Evolutionary conservation across 2,329 filamentous ascomycete species (phyloP), one percentile per base, ranked within the genome.

Genomic region (Xylariaceae sp.): DNA sequence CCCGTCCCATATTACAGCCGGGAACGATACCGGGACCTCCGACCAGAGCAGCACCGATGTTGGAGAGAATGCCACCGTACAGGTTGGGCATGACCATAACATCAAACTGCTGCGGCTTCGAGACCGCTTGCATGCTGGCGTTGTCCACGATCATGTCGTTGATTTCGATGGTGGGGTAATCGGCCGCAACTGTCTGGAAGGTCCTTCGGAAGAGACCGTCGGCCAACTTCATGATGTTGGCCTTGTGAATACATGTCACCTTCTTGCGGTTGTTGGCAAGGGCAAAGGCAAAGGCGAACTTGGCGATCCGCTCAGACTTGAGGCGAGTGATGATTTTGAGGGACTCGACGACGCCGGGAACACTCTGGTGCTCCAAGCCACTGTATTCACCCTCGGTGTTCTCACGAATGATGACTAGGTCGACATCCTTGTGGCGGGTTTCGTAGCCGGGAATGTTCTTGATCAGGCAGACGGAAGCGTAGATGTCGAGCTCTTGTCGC

Each of bases 101-200:
- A 74, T 99, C 94, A 72, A 99, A 99, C 77, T 99, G 94, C 79
- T 97, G 94, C 59, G 94, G 94, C 64, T 85, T 83, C 64, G 89
- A 92, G 65, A 99, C 94, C 72, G 91, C 95, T 81, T 99, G 94
- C 94, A 99, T 99, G 70, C 89, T 95, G 69, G 94, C 94, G 76
- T 99, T 99, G 80, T 99, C 94, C 76, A 99, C 94, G 74, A 99
- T 99, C 92, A 99, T 96, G 79, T 99, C 94, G 80, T 95, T 95
- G 71, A 87, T 87, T 80, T 96, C 89, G 66, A 99, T 82, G 60
- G 89, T 95, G 56, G 94, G 92, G 80, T 94, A 99, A 74, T 96
- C 90, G 80, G 95, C 88, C 63, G 91, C 89, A 65, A 94, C 86
- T 69, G 86, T 82, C 80, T 95, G 90, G 83, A 97, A 95, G 65